These are phyloP conservation scores for Alternaria gansuensis DNA, from an alignment of 2,329 filamentous ascomycete species.

Conservation along the genomic window DNA sequence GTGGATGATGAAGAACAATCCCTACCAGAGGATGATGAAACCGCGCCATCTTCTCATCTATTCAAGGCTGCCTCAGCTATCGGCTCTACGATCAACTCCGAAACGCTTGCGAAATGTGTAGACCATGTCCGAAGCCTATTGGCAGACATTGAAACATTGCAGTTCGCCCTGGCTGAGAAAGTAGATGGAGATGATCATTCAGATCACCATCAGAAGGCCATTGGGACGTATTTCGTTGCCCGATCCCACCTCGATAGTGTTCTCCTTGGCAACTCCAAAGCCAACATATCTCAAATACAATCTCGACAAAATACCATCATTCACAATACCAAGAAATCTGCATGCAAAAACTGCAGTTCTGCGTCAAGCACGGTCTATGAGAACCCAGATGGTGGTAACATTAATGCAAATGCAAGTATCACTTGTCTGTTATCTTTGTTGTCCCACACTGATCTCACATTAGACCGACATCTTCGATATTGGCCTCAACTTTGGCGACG, in stretches of 20 bases:
- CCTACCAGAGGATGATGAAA: constrained; percentile 4
- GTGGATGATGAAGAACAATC: constrained; percentile 21
- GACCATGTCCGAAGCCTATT: constrained; percentile 37
- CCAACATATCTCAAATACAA: not conserved
- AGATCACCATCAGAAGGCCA: constrained; percentile 36
- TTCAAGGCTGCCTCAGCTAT: constrained; percentile 23
- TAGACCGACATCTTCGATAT: not conserved
- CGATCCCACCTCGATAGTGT: constrained; percentile 30
- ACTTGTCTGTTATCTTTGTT: no score
- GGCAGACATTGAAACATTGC: constrained; percentile 34
- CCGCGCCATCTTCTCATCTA: not conserved
- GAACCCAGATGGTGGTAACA: not conserved
- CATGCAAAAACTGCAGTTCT: no score
- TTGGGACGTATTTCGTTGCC: constrained; percentile 39
- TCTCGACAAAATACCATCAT: not conserved
- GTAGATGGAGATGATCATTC: constrained; percentile 51
- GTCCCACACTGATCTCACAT: constrained; percentile 30
- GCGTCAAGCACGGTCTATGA: not conserved
- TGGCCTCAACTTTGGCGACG: not conserved
- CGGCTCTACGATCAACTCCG: constrained; percentile 30
- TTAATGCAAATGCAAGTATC: no score
- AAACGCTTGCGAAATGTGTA: constrained; percentile 36
- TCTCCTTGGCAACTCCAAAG: constrained; percentile 17
- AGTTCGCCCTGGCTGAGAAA: constrained; percentile 49
- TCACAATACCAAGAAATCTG: not conserved